Evolutionary conservation across 164 flowering plant genomes (phyloP).

Genomic region (Aristolochia fimbriata): DNA sequence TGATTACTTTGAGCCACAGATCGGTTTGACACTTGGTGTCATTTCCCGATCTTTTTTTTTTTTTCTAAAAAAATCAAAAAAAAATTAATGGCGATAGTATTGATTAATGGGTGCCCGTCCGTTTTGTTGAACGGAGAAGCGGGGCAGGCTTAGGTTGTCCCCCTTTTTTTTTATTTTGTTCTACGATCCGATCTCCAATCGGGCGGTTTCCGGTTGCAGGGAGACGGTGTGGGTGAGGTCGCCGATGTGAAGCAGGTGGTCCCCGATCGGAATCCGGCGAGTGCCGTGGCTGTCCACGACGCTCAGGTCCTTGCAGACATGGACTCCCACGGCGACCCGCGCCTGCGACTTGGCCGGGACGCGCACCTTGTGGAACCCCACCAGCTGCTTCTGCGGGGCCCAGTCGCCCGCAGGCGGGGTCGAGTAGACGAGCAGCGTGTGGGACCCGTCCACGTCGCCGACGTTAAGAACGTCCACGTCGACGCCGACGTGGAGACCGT

Average conservation of each 20-base stretch:
- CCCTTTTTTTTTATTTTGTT: not conserved
- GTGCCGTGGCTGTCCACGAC: conserved; percentile 62
- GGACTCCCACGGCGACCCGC: conserved; percentile 38
- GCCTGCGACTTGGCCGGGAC: conserved; percentile 33
- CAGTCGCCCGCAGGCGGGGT: conserved; percentile 52
- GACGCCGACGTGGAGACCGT: conserved; percentile 29
- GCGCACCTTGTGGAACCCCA: conserved; percentile 58
- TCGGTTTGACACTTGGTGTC: too few relatives aligned
- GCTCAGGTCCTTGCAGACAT: conserved; percentile 69
- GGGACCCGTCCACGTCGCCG: conserved; percentile 60
- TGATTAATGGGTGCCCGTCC: too few relatives aligned
- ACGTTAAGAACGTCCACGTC: conserved; percentile 50
- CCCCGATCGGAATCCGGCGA: conserved; percentile 72
- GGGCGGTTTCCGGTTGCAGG: conserved; percentile 32
- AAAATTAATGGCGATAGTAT: not conserved
- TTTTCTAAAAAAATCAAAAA: too few relatives aligned
- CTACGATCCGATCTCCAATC: conserved; percentile 29
- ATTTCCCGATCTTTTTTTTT: too few relatives aligned
- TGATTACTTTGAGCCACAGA: too few relatives aligned
- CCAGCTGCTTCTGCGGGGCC: conserved; percentile 66
- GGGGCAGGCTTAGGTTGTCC: too few relatives aligned
- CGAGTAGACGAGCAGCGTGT: conserved; percentile 58
- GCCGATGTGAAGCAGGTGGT: conserved; percentile 56
- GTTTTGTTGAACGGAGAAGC: too few relatives aligned
- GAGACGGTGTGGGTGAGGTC: conserved; percentile 51